phyloP scores from a whole-genome alignment of 345 rosid genomes.

The Populus davidiana region DNA sequence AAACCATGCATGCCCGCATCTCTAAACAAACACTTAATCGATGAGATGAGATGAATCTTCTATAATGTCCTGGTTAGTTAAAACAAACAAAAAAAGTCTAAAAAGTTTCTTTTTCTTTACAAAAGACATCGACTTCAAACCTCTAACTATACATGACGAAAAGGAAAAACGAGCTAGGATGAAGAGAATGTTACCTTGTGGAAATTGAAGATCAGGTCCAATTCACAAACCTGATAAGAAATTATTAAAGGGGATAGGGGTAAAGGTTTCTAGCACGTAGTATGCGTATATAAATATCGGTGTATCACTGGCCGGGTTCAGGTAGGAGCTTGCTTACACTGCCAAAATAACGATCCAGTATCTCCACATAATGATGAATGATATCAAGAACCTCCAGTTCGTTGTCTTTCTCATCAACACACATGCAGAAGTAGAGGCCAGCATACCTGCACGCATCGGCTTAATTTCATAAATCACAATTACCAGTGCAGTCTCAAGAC shows the following conservation, averaged over 20 bases:
- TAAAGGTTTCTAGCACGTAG: no score
- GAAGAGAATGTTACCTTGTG: constrained; percentile 14
- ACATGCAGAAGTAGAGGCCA: constrained; percentile 17
- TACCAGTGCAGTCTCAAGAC: background rate
- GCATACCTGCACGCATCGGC: constrained; percentile 14
- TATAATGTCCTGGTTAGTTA: no score
- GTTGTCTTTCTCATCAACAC: constrained; percentile 19
- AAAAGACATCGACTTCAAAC: no score
- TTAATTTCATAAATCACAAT: background rate
- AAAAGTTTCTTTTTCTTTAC: no score
- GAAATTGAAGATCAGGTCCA: constrained; percentile 31
- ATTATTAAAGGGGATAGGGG: background rate
- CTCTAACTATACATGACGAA: no score
- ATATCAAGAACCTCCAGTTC: constrained; percentile 29
- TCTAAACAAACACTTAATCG: no score
- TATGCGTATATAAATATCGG: no score
- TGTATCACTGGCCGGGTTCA: no score
- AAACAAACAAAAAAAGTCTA: no score
- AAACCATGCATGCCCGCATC: no score
- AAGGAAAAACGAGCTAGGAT: no score
- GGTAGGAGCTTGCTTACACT: constrained; percentile 13
- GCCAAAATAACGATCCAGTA: constrained; percentile 30
- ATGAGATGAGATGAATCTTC: no score
- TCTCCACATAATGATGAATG: constrained; percentile 31
- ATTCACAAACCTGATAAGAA: constrained; percentile 16